phyloP scores from a whole-genome alignment of 345 rosid genomes.

The Alliaria petiolata region DNA sequence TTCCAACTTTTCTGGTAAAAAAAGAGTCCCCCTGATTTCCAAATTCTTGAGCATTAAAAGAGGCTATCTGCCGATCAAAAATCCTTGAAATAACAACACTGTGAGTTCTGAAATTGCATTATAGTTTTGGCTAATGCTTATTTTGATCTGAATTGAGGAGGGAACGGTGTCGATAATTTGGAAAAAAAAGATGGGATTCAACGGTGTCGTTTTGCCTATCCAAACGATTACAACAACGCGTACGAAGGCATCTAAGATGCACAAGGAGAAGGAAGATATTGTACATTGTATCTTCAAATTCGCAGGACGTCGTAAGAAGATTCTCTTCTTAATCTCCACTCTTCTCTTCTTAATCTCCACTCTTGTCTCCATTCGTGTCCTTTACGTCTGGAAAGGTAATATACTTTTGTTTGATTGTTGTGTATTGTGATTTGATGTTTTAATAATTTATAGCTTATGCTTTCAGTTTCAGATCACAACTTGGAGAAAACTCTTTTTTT shows the following conservation, averaged over 20 bases:
- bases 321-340: slow-evolving; percentile 62
- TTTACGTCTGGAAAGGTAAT: slow-evolving; percentile 65
- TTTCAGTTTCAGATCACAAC: neutral
- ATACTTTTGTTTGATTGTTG: neutral
- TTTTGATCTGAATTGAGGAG: slow-evolving; percentile 7
- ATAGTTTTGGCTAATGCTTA: slow-evolving; percentile 49
- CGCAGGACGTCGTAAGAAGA: slow-evolving; percentile 64
- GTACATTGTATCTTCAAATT: slow-evolving; percentile 69
- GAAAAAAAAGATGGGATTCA: slow-evolving; percentile 47
- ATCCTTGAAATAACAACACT: neutral
- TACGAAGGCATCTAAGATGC: slow-evolving; percentile 54
- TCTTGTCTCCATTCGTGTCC: slow-evolving; percentile 58
- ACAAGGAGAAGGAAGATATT: slow-evolving; percentile 61
- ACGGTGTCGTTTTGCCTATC: slow-evolving; percentile 36
- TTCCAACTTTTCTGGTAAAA: neutral
- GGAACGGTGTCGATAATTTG: slow-evolving; percentile 1
- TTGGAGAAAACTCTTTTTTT: neutral
- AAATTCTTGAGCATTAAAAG: neutral
- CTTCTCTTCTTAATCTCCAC: too few species aligned
- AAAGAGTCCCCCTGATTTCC: neutral
- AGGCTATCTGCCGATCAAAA: neutral
- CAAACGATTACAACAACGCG: slow-evolving; percentile 31
- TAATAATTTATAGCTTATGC: neutral
- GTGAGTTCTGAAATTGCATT: slow-evolving; percentile 22
- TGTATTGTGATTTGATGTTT: neutral